phyloP scores from a whole-genome alignment of 768 basidiomycete species.

The Naganishia friedmannii region DNA sequence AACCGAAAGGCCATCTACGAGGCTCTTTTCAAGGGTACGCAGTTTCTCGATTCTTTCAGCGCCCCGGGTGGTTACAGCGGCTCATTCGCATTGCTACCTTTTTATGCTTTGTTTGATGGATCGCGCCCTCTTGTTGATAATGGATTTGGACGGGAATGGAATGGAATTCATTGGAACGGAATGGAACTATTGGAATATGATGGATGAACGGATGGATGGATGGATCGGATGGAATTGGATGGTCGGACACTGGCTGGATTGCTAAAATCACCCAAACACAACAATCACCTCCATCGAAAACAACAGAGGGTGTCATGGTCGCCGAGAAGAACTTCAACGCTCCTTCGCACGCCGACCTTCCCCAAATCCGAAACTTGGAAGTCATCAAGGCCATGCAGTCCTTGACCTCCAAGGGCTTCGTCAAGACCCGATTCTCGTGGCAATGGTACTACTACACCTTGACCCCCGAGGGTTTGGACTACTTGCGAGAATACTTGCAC shows the following conservation, averaged over 20 bases:
- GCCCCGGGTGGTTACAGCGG: neutral
- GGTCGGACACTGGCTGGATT: neutral
- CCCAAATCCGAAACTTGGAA: conserved; percentile 64
- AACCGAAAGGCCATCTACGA: conserved; percentile 96
- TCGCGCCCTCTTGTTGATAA: conserved; percentile 1
- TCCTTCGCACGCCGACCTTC: conserved; percentile 86
- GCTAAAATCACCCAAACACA: neutral
- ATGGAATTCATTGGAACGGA: neutral
- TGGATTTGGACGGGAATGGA: neutral
- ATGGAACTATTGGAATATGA: neutral
- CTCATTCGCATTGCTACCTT: neutral
- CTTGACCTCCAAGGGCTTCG: conserved; percentile 70
- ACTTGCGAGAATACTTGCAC: conserved; percentile 93
- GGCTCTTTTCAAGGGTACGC: conserved; percentile 97
- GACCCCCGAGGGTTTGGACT: conserved; percentile 95
- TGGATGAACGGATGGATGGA: too few relatives aligned
- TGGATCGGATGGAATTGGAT: neutral
- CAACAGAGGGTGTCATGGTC: conserved; percentile 90
- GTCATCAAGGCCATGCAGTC: conserved; percentile 71
- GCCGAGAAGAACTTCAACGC: conserved; percentile 99
- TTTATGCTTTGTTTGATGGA: neutral
- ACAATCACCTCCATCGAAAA: conserved; percentile 9
- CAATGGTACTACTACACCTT: conserved; percentile 98
- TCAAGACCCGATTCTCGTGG: conserved; percentile 99
- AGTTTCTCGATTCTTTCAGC: neutral